Conservation (phyloP, 2,329 filamentous ascomycete species). For the Alternaria ventricosa region DNA sequence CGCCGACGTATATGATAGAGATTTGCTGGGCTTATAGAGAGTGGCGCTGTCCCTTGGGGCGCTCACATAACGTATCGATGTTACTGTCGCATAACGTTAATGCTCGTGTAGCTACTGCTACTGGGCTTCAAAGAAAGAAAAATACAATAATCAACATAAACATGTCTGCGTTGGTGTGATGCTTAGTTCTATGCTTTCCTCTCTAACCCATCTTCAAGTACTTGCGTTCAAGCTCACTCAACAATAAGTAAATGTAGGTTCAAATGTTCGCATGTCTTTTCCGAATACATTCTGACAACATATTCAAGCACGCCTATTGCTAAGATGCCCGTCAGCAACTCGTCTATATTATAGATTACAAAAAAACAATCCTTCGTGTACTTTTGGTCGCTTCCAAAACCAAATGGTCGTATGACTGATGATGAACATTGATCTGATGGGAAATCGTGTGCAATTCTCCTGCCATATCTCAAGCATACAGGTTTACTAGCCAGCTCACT, state of each 20-base stretch:
- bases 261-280: background rate
- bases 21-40: background rate
- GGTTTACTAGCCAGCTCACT: background rate
- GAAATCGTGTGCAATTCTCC: background rate
- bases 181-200: rapidly evolving
- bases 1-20: background rate
- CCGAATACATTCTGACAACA: rapidly evolving
- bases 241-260: no score
- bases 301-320: no score
- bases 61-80: background rate
- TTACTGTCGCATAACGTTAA: background rate
- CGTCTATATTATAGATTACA: background rate
- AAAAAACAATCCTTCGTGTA: background rate
- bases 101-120: background rate
- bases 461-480: rapidly evolving
- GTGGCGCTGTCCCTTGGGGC: background rate
- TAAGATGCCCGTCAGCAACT: background rate
- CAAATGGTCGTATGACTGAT: background rate
- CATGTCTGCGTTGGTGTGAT: background rate
- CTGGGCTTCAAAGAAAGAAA: background rate
- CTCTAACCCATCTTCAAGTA: rapidly evolving
- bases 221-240: background rate
- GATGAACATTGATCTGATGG: background rate
- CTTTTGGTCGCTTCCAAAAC: background rate
- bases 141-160: background rate